A percentile compares a stretch with the other conserved stretches of the same genome.
These are phyloP conservation scores for Capillidium heterosporum DNA, from an alignment of 371 early-diverging fungal genomes.

Conservation along the genomic window DNA sequence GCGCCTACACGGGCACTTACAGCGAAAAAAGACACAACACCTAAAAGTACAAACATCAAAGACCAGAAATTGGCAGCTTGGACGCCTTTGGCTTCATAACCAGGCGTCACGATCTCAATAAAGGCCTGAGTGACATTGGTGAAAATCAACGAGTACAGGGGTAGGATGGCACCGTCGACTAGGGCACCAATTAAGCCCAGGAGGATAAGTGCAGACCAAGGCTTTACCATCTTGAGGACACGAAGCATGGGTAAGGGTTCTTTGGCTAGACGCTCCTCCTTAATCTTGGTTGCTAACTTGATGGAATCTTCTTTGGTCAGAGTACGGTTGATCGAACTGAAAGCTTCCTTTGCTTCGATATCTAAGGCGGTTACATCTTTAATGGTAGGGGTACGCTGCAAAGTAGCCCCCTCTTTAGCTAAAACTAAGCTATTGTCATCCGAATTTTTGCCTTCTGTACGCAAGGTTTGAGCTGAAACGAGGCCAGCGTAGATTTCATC, in stretches of 20 bases:
- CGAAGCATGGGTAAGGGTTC: constrained; percentile 12
- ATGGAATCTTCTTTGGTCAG: background rate
- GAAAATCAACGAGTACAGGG: constrained; percentile 28
- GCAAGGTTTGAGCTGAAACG: constrained; percentile 23
- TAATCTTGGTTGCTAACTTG: background rate
- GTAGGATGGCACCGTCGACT: constrained; percentile 29
- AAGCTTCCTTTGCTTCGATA: background rate
- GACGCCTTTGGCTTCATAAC: background rate
- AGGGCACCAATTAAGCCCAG: constrained; percentile 21
- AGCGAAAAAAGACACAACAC: constrained; percentile 23
- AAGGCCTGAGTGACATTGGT: constrained; percentile 21
- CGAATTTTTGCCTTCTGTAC: background rate
- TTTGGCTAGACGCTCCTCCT: too few species aligned
- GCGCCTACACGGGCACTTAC: constrained; percentile 17
- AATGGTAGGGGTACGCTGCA: too few species aligned
- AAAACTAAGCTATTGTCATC: background rate
- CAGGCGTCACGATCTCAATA: background rate
- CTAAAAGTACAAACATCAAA: constrained; percentile 52
- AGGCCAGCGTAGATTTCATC: constrained; percentile 31
- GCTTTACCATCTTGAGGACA: constrained; percentile 7
- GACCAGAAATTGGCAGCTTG: constrained; percentile 47
- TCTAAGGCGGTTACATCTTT: too few species aligned
- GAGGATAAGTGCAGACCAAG: constrained; percentile 10
- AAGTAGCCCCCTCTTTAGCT: constrained; percentile 3
- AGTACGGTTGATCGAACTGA: background rate